Evolutionary conservation across 2,329 filamentous ascomycete species (phyloP).

Genomic region (Mariannaea sp.): DNA sequence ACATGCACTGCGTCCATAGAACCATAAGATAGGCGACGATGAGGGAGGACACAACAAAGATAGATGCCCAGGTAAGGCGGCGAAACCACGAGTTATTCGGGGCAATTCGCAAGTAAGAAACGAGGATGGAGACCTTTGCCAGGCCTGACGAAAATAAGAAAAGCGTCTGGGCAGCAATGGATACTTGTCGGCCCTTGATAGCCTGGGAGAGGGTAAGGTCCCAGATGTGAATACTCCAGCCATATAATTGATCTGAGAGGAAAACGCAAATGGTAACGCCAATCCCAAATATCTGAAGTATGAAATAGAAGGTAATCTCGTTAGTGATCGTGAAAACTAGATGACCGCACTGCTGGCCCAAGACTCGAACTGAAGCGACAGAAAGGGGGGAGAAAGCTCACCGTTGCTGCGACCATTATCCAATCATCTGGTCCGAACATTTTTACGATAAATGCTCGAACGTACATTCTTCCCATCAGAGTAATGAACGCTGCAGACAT

Average conservation of each 20-base stretch:
- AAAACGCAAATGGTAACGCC: conserved; percentile 43
- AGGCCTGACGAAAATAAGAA: conserved; percentile 47
- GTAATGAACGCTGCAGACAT: conserved; percentile 43
- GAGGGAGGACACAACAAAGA: conserved; percentile 36
- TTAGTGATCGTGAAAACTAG: conserved; percentile 13
- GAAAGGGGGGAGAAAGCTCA: conserved; percentile 27
- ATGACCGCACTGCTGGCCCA: not conserved
- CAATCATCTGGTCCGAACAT: conserved; percentile 47
- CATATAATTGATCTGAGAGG: conserved; percentile 43
- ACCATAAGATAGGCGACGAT: conserved; percentile 42
- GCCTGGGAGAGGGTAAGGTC: conserved; percentile 39
- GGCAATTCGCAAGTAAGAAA: conserved; percentile 48
- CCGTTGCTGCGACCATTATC: conserved; percentile 48
- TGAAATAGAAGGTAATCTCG: not conserved
- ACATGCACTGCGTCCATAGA: conserved; percentile 46
- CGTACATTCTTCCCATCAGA: conserved; percentile 45
- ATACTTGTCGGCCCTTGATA: conserved; percentile 43
- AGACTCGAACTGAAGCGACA: conserved; percentile 13
- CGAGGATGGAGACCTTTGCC: conserved; percentile 48
- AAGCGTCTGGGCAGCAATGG: conserved; percentile 46
- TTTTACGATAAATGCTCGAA: conserved; percentile 42
- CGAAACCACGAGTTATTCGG: conserved; percentile 41
- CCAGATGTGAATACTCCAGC: conserved; percentile 48
- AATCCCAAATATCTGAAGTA: conserved; percentile 41
- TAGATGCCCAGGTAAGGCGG: conserved; percentile 37